phyloP scores from a whole-genome alignment of 768 basidiomycete genomes.

The Sistotremastrum niveocremeum region DNA sequence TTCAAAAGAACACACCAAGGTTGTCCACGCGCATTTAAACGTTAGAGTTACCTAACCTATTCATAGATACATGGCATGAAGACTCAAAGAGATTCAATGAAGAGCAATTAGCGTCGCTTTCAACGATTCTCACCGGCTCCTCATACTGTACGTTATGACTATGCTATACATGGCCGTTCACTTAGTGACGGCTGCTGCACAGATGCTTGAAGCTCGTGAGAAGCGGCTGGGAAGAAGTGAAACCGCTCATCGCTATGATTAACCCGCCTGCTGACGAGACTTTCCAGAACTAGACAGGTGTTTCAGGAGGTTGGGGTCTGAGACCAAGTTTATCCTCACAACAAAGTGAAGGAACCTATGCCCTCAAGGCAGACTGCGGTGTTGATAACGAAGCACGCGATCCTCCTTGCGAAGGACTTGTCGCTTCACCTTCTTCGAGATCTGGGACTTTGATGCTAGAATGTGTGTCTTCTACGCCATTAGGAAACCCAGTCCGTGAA shows the following conservation, averaged over 20 bases:
- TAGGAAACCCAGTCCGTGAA: conserved; percentile 46
- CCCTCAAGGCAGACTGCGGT: too few relatives aligned
- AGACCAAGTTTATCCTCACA: too few relatives aligned
- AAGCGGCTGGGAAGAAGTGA: neutral
- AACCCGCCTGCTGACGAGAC: too few relatives aligned
- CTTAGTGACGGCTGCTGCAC: too few relatives aligned
- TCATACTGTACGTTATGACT: conserved; percentile 52
- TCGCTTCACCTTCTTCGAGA: conserved; percentile 27
- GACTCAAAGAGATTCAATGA: conserved; percentile 78
- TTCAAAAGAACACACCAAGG: conserved; percentile 68
- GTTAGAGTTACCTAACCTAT: neutral
- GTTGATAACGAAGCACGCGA: too few relatives aligned
- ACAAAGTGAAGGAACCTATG: too few relatives aligned
- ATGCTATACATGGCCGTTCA: neutral
- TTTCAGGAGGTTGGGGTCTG: too few relatives aligned
- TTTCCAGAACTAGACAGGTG: too few relatives aligned
- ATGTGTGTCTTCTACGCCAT: conserved; percentile 50
- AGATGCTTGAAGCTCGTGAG: conserved; percentile 9
- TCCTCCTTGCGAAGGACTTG: too few relatives aligned
- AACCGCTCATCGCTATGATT: too few relatives aligned
- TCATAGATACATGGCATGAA: conserved; percentile 70
- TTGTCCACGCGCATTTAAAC: too few relatives aligned
- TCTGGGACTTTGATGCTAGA: conserved; percentile 32
- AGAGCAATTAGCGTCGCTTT: conserved; percentile 70
- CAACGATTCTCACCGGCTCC: conserved; percentile 74